Base-by-base conservation (phyloP, 192 early-diverging fungal genomes). In the Podila verticillata region DNA sequence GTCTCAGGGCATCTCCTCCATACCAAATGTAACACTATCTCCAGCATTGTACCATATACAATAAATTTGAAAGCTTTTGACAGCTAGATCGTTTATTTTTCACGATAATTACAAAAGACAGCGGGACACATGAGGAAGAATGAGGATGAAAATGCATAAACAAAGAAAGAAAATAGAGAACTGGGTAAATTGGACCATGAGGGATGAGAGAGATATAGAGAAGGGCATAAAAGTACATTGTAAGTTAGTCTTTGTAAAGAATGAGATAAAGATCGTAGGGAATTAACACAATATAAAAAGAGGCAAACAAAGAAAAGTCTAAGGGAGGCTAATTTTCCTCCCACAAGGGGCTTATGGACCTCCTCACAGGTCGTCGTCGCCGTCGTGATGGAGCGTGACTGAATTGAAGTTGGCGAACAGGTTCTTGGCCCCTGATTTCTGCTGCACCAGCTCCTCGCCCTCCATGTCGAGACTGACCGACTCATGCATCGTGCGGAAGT, bases 401-500 rank as follows among this genome's bases (percentile, higher is more conserved):
- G 89, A 89, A 61, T 60, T 85, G 64, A 91, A 91, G 24, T 89
- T 86, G 35, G 88, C 88, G 84, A 91, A 91, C 10, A 84, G 84
- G 73, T 91, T 88, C 44, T 81, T 83, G 9, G 72, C 65, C 12
- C 72, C 66, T 3, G 66, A 54, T 26, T 68, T 56, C 9, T 74
- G 58, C 3, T 80, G 34, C 5, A 86, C 72, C 17, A 86, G 34
- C 15, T 72, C 73, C n/a, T 91, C 93, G 7, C 74, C 66, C 35
- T 91, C 91, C 19, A 94, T 84, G 69, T 93, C 93, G 64, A 94
- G 70, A 66, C 88, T 89, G 20, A 84, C 10, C 64, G 88, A 91
- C 47, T 94, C 93, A 4, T 86, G 73, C 75, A 94, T 84, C 61
- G 83, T 72, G 44, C 93, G 61, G 56, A 94, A 94, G 63, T 93